Evolutionary conservation across 805 yeast genomes (phyloP).

Genomic region (Cyberlindnera amylophila): DNA sequence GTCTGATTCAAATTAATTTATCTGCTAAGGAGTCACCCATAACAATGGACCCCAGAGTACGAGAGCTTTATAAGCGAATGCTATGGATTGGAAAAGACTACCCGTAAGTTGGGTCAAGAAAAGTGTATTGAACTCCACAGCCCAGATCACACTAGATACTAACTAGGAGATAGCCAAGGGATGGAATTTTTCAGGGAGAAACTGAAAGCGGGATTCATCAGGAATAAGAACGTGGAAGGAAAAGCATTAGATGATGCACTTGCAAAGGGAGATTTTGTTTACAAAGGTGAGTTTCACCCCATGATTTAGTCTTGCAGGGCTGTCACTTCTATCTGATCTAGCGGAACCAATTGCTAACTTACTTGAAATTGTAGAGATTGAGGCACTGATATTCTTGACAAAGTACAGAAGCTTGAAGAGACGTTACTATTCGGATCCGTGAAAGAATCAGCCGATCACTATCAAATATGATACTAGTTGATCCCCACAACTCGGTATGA

Average conservation of each 20-base stretch:
- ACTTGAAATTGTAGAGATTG: slow-evolving; percentile 15
- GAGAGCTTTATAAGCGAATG: slow-evolving; percentile 17
- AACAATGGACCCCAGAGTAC: slow-evolving; percentile 20
- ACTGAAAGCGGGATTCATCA: slow-evolving; percentile 15
- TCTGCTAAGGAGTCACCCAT: background rate
- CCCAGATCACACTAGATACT: too few species aligned
- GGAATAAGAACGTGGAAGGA: slow-evolving; percentile 5
- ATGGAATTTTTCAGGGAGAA: slow-evolving; percentile 14
- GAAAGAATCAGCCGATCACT: background rate
- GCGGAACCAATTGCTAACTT: background rate
- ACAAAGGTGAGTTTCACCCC: slow-evolving; percentile 17
- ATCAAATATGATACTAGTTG: background rate
- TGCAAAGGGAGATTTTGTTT: slow-evolving; percentile 18
- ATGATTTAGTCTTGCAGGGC: too few species aligned
- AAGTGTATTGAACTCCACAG: background rate
- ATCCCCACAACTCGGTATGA: background rate
- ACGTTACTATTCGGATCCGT: slow-evolving; percentile 10
- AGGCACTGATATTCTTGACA: slow-evolving; percentile 20
- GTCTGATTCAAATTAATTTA: background rate
- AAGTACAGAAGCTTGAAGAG: slow-evolving; percentile 22
- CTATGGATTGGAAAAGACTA: slow-evolving; percentile 21
- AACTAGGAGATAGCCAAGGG: slow-evolving; percentile 14
- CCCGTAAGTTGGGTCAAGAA: slow-evolving; percentile 15
- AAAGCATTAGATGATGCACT: slow-evolving; percentile 13
- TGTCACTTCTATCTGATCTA: too few species aligned